Evolutionary conservation across 768 basidiomycete genomes (phyloP).

Genomic region (Mycena capillaripes): DNA sequence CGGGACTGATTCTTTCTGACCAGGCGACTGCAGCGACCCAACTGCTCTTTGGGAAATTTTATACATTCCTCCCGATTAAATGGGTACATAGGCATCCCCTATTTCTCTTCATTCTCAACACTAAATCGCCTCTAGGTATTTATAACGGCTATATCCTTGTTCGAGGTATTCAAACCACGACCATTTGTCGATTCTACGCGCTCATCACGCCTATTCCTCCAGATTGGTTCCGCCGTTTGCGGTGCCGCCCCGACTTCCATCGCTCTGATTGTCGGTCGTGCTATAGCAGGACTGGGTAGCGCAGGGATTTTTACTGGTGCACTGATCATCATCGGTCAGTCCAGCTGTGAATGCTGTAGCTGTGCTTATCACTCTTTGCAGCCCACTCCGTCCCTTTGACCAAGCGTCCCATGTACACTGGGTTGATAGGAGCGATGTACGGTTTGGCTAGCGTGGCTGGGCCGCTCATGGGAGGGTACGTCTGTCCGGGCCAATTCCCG

Average conservation of each 20-base stretch:
- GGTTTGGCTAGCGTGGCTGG: slow-evolving; percentile 41
- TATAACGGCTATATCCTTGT: slow-evolving; percentile 45
- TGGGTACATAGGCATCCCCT: not conserved
- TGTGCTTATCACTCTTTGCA: not conserved
- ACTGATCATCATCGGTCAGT: slow-evolving; percentile 31
- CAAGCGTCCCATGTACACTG: slow-evolving; percentile 51
- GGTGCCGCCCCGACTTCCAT: slow-evolving; percentile 48
- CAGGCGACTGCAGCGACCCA: slow-evolving; percentile 39
- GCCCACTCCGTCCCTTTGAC: slow-evolving; percentile 46
- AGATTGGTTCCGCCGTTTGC: slow-evolving; percentile 59
- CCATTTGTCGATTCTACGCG: too few species aligned
- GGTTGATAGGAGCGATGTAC: slow-evolving; percentile 50
- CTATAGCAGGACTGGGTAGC: slow-evolving; percentile 60
- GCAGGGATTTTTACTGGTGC: slow-evolving; percentile 47
- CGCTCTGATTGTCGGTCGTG: slow-evolving; percentile 58
- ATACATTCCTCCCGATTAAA: slow-evolving; percentile 40
- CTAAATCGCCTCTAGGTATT: slow-evolving; percentile 10
- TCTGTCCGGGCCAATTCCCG: too few species aligned
- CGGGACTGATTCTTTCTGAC: not conserved
- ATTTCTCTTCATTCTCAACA: not conserved
- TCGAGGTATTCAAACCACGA: slow-evolving; percentile 37
- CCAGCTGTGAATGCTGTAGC: not conserved
- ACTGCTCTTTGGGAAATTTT: slow-evolving; percentile 41
- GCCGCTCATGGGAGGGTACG: slow-evolving; percentile 45
- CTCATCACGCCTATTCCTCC: too few species aligned